Percentiles rank a stretch among this genome's conserved stretches.
phyloP scores from a whole-genome alignment of 75 land plant genomes.

The Pinus taeda region DNA sequence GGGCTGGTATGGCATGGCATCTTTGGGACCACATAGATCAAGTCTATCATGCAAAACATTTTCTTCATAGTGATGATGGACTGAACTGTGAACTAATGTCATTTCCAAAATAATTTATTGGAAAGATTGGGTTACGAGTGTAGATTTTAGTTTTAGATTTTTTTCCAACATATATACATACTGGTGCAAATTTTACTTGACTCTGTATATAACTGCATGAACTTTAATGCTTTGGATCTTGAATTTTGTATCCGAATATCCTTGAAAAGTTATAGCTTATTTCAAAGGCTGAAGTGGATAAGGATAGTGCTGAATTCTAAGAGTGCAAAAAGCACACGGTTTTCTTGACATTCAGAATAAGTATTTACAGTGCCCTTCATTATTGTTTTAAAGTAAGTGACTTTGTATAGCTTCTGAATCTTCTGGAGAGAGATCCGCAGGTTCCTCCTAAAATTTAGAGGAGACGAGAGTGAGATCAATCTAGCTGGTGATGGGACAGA shows the following conservation, averaged over 20 bases:
- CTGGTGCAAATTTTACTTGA: neutral
- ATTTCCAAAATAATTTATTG: no score
- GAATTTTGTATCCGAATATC: neutral
- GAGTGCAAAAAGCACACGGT: no score
- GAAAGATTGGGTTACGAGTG: no score
- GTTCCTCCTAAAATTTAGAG: slow-evolving; percentile 84
- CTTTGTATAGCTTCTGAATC: neutral
- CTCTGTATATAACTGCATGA: neutral
- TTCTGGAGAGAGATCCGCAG: slow-evolving; percentile 29
- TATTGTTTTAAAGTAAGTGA: neutral
- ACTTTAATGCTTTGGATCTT: neutral
- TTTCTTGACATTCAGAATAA: no score
- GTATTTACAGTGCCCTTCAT: no score
- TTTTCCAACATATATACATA: no score
- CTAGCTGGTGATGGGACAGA: slow-evolving; percentile 81
- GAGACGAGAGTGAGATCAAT: slow-evolving; percentile 88
- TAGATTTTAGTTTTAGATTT: no score
- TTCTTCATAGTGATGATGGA: no score
- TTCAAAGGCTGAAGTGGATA: neutral
- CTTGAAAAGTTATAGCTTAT: neutral
- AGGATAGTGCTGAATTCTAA: neutral
- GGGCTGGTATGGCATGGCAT: no score
- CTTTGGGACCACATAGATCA: no score
- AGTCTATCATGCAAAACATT: no score
- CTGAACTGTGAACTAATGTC: no score